Evolutionary conservation across 108 stramenopile species (phyloP).

Genomic region (Skeletonema grethae): DNA sequence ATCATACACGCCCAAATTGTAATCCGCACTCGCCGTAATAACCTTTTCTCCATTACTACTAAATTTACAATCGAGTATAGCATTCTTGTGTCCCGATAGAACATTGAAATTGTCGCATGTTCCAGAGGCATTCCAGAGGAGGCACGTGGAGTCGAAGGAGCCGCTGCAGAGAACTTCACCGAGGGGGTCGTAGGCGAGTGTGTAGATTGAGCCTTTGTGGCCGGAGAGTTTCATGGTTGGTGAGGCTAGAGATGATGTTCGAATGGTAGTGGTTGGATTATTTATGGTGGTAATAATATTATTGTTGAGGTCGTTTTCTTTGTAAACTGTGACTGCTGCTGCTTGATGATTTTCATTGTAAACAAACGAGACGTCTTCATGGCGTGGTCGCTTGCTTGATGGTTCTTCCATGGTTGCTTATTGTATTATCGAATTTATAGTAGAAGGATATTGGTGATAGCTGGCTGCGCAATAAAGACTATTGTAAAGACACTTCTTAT

Average conservation of each 20-base stretch:
- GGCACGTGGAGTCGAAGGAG: slow-evolving; percentile 73
- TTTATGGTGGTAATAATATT: too few species aligned
- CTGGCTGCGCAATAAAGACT: too few species aligned
- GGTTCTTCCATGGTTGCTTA: slow-evolving; percentile 12
- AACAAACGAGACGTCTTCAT: neutral
- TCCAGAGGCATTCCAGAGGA: slow-evolving; percentile 81
- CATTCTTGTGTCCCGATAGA: slow-evolving; percentile 87
- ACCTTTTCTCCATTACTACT: slow-evolving; percentile 55
- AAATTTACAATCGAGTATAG: slow-evolving; percentile 81
- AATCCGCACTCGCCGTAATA: slow-evolving; percentile 82
- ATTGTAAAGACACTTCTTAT: too few species aligned
- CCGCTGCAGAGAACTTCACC: slow-evolving; percentile 75
- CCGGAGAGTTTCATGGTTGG: slow-evolving; percentile 87
- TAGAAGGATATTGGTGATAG: too few species aligned
- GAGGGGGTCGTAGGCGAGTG: slow-evolving; percentile 69
- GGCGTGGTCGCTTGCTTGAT: slow-evolving; percentile 29
- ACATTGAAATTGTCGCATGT: slow-evolving; percentile 84
- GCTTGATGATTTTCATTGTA: slow-evolving; percentile 4
- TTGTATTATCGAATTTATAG: neutral
- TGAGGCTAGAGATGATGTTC: slow-evolving; percentile 68
- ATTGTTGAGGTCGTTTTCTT: slow-evolving; percentile 3
- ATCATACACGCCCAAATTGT: slow-evolving; percentile 78
- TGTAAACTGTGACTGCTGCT: slow-evolving; percentile 22
- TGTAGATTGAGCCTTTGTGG: slow-evolving; percentile 87
- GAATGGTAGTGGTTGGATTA: slow-evolving; percentile 10